Base-by-base conservation (phyloP, 768 basidiomycete genomes). In the Trametes maxima region DNA sequence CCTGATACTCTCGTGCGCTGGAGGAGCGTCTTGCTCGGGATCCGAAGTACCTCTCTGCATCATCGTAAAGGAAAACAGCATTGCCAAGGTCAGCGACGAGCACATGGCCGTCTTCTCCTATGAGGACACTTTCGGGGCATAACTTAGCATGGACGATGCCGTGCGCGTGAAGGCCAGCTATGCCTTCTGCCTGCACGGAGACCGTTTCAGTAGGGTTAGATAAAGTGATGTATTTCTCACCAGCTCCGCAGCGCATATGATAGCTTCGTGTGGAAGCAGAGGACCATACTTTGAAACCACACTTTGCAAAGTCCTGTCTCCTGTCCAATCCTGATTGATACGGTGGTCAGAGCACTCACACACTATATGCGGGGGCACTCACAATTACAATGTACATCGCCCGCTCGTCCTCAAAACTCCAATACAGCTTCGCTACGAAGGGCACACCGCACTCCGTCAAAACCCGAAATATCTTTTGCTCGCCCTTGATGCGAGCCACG, bases 111-210 rank as follows among this genome's bases (percentile, higher is more conserved):
- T 76, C 68, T 12, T 65, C 59, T 54, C 78, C 77, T 19, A 86
- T 73, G 44, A 77, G 66, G 43, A 85, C 64, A 54, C 76, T 79
- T 25, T 75, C 76, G 1, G 84, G 82, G 13, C 74, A 73, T 16
- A 86, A 52, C 54, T 75, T 73, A 17, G 80, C 73, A 63, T 85
- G 84, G 24, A 80, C 72, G 39, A 87, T 79, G 7, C 79, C 79
- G 35, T 69, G 69, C 10, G 68, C 66, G 65, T 85, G 84, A 6
- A 87, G 70, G 50, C 70, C 68, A 11, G 72, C 69, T 7, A 87
- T 67, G 5, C 76, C 84, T 46, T 76, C 74, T 4, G 67, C 74
- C 75, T 76, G 56, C 8, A 33, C n/a, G 52, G 17, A 5, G 21
- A 35, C 10, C n/a, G 7, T 45, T 51, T 48, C 35, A 25, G 43